Conservation (phyloP, 768 basidiomycete genomes). For the Cantharellus cinnabarinus region DNA sequence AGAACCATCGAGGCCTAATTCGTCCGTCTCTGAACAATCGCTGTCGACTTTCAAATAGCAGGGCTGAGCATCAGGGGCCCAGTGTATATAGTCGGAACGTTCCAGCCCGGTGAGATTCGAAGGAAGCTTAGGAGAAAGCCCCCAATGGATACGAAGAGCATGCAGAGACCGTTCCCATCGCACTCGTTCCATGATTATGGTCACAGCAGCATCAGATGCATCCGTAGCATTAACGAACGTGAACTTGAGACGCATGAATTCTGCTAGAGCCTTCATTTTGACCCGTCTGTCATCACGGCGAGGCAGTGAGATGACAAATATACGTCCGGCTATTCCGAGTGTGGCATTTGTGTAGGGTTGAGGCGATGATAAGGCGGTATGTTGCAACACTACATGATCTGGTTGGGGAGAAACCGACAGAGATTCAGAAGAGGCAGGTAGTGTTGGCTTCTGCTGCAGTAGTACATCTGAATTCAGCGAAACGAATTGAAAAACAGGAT, state of each 20-base stretch:
- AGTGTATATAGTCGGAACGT: neutral
- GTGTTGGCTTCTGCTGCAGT: no score
- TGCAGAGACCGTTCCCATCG: conserved; percentile 13
- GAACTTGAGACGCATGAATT: conserved; percentile 29
- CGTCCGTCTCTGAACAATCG: neutral
- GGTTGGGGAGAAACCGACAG: no score
- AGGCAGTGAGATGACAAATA: conserved; percentile 34
- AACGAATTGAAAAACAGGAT: no score
- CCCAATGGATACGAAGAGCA: neutral
- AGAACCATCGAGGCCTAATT: neutral
- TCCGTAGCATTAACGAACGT: conserved; percentile 31
- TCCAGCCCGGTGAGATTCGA: neutral
- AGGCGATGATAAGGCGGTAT: no score
- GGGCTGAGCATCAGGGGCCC: neutral
- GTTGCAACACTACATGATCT: no score
- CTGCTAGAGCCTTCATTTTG: conserved; percentile 36
- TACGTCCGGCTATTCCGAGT: neutral
- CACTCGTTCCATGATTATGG: conserved; percentile 26
- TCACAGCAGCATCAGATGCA: conserved; percentile 21
- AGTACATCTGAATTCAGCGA: no score
- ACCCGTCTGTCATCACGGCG: conserved; percentile 31
- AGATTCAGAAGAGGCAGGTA: no score
- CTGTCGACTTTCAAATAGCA: neutral
- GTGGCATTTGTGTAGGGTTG: neutral
- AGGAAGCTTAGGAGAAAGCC: neutral